A percentile compares a stretch with the other conserved stretches of the same genome.
Conservation (phyloP, 441 rosid genomes). For the Erodium moschatum region DNA sequence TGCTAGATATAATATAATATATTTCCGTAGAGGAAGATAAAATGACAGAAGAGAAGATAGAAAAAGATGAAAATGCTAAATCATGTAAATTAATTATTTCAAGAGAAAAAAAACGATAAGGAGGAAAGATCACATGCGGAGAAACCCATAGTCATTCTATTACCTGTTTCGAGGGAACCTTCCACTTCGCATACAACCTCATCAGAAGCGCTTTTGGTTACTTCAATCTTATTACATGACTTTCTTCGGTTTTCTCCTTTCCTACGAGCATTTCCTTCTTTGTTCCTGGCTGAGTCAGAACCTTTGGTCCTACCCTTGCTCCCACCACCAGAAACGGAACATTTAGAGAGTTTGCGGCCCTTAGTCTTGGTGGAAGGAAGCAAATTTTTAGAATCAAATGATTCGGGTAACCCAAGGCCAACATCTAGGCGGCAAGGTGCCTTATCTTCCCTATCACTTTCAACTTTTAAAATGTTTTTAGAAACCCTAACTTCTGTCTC, state of each 20-base stretch:
- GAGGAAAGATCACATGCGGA: conserved; percentile 5
- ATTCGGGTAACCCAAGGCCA: conserved; percentile 21
- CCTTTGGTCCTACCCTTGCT: conserved; percentile 39
- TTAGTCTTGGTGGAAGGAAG: conserved; percentile 34
- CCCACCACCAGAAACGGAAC: conserved; percentile 38
- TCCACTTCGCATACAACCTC: conserved; percentile 29
- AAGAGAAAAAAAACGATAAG: conserved; percentile 9
- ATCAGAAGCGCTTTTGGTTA: conserved; percentile 28
- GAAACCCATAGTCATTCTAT: conserved; percentile 7
- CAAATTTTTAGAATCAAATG: conserved; percentile 21
- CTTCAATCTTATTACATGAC: conserved; percentile 31
- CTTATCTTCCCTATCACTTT: conserved; percentile 21
- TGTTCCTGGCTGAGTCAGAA: conserved; percentile 35
- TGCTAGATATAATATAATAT: background rate
- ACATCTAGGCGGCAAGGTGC: conserved; percentile 18
- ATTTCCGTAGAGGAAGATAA: background rate
- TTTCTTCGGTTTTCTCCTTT: conserved; percentile 30
- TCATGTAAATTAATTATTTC: background rate
- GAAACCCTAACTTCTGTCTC: conserved; percentile 24
- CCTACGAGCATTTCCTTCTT: conserved; percentile 31
- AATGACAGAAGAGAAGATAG: no score
- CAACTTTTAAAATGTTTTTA: conserved; percentile 23
- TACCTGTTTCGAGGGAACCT: conserved; percentile 44
- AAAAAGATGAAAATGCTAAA: conserved; percentile 8
- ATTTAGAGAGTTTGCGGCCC: conserved; percentile 26